Conservation (phyloP, 306 rosid species). For the Arachis stenosperma region DNA sequence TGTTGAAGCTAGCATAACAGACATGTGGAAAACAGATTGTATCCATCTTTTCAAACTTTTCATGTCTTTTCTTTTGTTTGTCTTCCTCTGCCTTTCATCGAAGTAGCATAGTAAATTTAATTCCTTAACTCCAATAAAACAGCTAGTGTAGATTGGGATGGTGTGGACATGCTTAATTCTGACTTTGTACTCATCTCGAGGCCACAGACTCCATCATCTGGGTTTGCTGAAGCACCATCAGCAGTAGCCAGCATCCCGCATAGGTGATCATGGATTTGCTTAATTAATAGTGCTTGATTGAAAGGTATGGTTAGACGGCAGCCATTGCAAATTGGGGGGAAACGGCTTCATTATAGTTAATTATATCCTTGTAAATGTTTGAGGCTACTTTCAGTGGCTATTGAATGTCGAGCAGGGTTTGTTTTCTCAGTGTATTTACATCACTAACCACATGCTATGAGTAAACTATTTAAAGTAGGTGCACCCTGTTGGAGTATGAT, state of each 20-base stretch:
- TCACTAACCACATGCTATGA: slow-evolving; percentile 41
- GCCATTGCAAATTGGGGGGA: slow-evolving; percentile 26
- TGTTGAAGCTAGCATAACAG: slow-evolving; percentile 97
- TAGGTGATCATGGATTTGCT: slow-evolving; percentile 48
- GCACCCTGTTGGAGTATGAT: slow-evolving; percentile 35
- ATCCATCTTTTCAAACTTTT: slow-evolving; percentile 53
- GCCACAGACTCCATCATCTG: slow-evolving; percentile 59
- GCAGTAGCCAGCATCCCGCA: slow-evolving; percentile 49
- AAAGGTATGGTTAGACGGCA: slow-evolving; percentile 44
- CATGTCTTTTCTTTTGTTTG: slow-evolving; percentile 24
- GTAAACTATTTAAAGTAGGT: slow-evolving; percentile 42
- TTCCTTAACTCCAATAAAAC: slow-evolving; percentile 53
- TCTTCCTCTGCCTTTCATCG: not conserved
- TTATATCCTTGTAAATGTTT: slow-evolving; percentile 36
- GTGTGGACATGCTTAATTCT: slow-evolving; percentile 66
- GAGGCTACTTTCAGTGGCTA: slow-evolving; percentile 41
- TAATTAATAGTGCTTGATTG: slow-evolving; percentile 10
- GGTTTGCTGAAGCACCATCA: slow-evolving; percentile 58
- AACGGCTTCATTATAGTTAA: slow-evolving; percentile 43
- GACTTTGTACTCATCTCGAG: slow-evolving; percentile 65
- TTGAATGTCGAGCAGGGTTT: slow-evolving; percentile 46
- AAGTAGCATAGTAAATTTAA: not conserved
- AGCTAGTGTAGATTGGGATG: slow-evolving; percentile 85
- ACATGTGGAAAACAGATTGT: slow-evolving; percentile 96
- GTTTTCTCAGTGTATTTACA: slow-evolving; percentile 46